Conservation (phyloP, 192 early-diverging fungal species). For the Mortierella hygrophila region DNA sequence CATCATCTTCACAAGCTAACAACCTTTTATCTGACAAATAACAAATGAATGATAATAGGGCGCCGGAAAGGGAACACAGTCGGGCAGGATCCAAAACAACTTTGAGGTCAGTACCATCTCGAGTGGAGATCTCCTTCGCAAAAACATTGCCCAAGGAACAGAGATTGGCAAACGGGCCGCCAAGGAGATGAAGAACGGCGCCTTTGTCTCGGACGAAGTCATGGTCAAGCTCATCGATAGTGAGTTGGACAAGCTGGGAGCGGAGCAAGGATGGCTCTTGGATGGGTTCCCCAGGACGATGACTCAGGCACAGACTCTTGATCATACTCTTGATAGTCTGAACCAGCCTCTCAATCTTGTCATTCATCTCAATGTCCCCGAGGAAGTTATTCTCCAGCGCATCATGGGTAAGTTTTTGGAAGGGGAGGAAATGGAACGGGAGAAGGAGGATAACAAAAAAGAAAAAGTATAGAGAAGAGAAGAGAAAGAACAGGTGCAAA, state of each 20-base stretch:
- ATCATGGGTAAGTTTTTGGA: conserved; percentile 74
- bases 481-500: not conserved
- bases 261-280: conserved; percentile 78
- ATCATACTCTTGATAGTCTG: conserved; percentile 64
- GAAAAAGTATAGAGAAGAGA: no score
- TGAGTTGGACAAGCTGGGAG: conserved; percentile 67
- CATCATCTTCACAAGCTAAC: not conserved
- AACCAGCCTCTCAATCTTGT: conserved; percentile 84
- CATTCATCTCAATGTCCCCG: conserved; percentile 92
- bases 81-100: conserved; percentile 75
- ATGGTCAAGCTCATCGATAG: conserved; percentile 72
- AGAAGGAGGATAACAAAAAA: no score
- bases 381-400: conserved; percentile 88
- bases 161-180: conserved; percentile 71
- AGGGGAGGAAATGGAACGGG: not conserved
- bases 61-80: conserved; percentile 93
- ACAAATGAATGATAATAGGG: conserved; percentile 59
- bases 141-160: conserved; percentile 81
- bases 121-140: conserved; percentile 90
- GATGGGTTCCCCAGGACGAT: conserved; percentile 94
- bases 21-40: not conserved
- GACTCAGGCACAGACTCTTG: conserved; percentile 82
- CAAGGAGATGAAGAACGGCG: conserved; percentile 62
- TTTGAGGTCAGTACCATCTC: conserved; percentile 81
- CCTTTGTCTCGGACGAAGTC: conserved; percentile 80